Base-by-base conservation (phyloP, 352 stramenopile genomes). In the Globisporangium paddicum region DNA sequence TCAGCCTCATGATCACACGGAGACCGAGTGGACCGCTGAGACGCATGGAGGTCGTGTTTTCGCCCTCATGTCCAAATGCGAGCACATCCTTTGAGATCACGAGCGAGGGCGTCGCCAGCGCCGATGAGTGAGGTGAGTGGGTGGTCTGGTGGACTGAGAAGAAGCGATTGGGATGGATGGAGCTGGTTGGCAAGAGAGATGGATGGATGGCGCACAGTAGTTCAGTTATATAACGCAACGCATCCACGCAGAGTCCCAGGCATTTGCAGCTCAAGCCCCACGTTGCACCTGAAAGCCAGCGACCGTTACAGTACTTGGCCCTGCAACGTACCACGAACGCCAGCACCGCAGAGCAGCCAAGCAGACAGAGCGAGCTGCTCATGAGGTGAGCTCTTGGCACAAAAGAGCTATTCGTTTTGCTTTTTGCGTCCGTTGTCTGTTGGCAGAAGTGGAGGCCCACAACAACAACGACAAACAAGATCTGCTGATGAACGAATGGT, bases 61-160 rank as follows among this genome's bases (percentile, higher is more conserved):
- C 82, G 8, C 80, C 82, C 32, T 74, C 81, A 21, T 63, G 85
- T 30, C 62, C 71, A 46, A 51, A 52, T 28, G 59, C 58, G 19
- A 61, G 51, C 6, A 73, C 80, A 40, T 53, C 34, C 9, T 93
- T 93, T 60, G 65, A 74, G 38, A 86, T 93, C 69, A 89, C 82
- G 23, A 67, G 54, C 51, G 60, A 69, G 9, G 80, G 80, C 14
- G 64, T 90, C n/a, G 38, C 56, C 23, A 51, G 35, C n/a, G 38
- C 45, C 1, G 58, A 64, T 10, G 57, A 57, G 23, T 61, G 55
- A 47, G 25, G 30, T n/a, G n/a, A n/a, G n/a, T n/a, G n/a, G n/a
- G n/a, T n/a, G n/a, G n/a, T 7, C 16, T 18, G 9, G 9, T n/a
- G 1, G 32, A 41, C 5, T 19, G 48, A n/a, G n/a, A n/a, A n/a